Evolutionary conservation across 169 alveolate species (phyloP), one percentile per base, ranked within the genome.

Genomic region (Cryptosporidium viatorum): DNA sequence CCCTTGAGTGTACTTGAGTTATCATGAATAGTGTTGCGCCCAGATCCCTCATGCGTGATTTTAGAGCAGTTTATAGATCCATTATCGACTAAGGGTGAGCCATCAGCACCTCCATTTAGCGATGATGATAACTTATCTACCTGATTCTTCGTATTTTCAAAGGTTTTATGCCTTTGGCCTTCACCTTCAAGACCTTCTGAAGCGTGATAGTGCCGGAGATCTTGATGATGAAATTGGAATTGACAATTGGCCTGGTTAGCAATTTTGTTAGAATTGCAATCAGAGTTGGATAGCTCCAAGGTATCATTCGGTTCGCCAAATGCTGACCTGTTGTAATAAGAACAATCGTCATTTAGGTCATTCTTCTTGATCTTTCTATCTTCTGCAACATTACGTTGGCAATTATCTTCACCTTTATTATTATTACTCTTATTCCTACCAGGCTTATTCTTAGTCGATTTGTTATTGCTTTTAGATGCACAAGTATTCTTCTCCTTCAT

Each of bases 111-210:
- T 21, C 67, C 67, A 1, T 55, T 55, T 55, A 55, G 31, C 10
- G 21, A 12, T 10, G 67, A 9, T n/a, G 67, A 55, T 55, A 37
- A 3, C 67, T 29, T 37, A 10, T 55, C 67, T 16, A 10, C 35
- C 35, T 10, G 67, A 55, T 55, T 55, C 67, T 55, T 55, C 21
- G 67, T 2, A 55, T 55, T 26, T 55, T 55, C 67, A 55, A 55
- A 55, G 35, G 21, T 1, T 23, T 16, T 55, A 26, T 23, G 31
- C 31, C 35, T 55, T 55, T 55, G 67, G 37, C 9, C 67, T 21
- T 55, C 16, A 37, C 35, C 9, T 26, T 55, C 67, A 26, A 55
- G 37, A 8, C 67, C 21, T 48, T 48, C 55, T 48, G 55, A 16
- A 48, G 14, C 55, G 5, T 48, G 55, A 7, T 16, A 48, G 21